A percentile compares a stretch with the other conserved stretches of the same genome.
These are phyloP conservation scores for Sodiomyces alkalinus DNA, from an alignment of 2,329 filamentous ascomycete genomes.

Conservation along the genomic window DNA sequence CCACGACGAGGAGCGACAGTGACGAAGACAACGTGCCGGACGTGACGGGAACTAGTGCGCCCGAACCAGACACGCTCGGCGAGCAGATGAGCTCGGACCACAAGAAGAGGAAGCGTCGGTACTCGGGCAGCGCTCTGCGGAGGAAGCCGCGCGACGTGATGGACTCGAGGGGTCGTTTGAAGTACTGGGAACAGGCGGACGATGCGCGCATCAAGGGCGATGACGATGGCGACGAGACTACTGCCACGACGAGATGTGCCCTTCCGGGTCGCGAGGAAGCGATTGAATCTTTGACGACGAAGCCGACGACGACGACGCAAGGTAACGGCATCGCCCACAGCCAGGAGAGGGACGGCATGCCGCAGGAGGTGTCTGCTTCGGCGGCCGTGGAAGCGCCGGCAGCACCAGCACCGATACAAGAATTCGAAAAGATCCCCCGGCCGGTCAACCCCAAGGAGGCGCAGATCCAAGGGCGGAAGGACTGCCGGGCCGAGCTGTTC, in stretches of 20 bases:
- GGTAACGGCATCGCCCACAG: not conserved
- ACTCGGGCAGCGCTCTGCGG: conserved; percentile 74
- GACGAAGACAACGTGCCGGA: conserved; percentile 31
- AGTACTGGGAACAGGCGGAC: conserved; percentile 82
- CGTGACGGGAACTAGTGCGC: conserved; percentile 48
- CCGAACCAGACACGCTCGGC: conserved; percentile 41
- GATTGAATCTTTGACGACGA: not conserved
- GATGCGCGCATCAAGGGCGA: conserved; percentile 68
- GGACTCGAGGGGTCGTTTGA: conserved; percentile 58
- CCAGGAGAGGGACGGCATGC: too few species aligned
- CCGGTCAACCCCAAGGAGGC: conserved; percentile 68
- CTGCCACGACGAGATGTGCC: too few species aligned
- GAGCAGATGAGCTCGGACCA: conserved; percentile 25
- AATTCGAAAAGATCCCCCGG: conserved; percentile 31
- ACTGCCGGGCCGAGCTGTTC: conserved; percentile 75
- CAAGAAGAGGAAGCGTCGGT: conserved; percentile 50
- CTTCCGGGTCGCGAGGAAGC: conserved; percentile 2
- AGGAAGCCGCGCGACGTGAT: conserved; percentile 58
- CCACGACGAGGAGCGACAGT: conserved; percentile 1
- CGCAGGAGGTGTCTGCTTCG: too few species aligned
- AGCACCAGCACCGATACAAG: conserved; percentile 19
- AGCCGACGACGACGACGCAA: not conserved
- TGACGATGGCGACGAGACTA: too few species aligned
- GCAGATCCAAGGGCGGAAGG: conserved; percentile 39
- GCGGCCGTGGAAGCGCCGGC: conserved; percentile 4